A percentile compares a stretch with the other conserved stretches of the same genome.
Conservation (phyloP, 345 rosid genomes). For the Heritiera littoralis region DNA sequence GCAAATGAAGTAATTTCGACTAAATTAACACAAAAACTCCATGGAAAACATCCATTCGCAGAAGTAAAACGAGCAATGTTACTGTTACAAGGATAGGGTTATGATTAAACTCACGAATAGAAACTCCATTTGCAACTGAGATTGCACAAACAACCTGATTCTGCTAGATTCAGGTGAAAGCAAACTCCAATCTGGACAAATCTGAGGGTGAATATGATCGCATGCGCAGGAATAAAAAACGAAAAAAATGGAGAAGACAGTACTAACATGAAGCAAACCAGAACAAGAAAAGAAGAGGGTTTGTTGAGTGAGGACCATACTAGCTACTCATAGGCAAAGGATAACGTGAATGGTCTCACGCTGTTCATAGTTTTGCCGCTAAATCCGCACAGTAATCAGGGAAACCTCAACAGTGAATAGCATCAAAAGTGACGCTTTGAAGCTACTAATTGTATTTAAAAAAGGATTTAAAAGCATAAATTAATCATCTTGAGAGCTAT, state of each 20-base stretch:
- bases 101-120: background rate
- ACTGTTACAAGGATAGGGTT: constrained; percentile 4
- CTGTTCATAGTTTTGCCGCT: constrained; percentile 31
- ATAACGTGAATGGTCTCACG: constrained; percentile 60
- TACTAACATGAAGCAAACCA: background rate
- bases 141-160: constrained; percentile 7
- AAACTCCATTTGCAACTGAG: constrained; percentile 1
- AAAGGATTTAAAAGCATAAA: constrained; percentile 36
- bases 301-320: constrained; percentile 46
- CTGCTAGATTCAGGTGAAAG: constrained; percentile 35
- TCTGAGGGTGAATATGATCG: constrained; percentile 24
- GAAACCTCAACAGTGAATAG: constrained; percentile 24
- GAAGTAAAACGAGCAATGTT: background rate
- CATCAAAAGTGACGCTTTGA: constrained; percentile 52
- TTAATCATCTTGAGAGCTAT: constrained; percentile 6
- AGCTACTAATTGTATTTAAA: constrained; percentile 26
- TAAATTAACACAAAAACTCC: background rate
- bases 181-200: constrained; percentile 18
- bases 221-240: constrained; percentile 33
- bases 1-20: background rate
- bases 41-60: background rate
- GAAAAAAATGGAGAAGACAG: constrained; percentile 4
- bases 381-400: constrained; percentile 37
- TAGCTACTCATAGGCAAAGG: constrained; percentile 18
- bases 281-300: constrained; percentile 20